Conservation (phyloP, 129 eudicot genomes). For the Flaveria ramosissima region DNA sequence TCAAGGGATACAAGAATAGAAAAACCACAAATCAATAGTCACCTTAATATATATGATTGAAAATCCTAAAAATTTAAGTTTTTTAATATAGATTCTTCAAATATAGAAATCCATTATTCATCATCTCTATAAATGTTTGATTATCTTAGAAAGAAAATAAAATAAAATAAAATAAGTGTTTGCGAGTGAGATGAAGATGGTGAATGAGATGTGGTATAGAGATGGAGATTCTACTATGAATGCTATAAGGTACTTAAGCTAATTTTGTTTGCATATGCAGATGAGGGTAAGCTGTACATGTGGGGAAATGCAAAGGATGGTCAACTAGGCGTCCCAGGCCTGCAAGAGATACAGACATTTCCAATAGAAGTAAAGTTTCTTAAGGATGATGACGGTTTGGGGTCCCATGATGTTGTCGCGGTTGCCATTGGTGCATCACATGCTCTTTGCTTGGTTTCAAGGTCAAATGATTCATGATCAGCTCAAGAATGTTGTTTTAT, state of each 20-base stretch:
- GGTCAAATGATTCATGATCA: constrained; percentile 32
- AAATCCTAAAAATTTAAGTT: not conserved
- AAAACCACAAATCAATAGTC: constrained; percentile 1
- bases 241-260: not conserved
- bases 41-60: constrained; percentile 1
- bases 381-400: constrained; percentile 67
- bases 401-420: constrained; percentile 58
- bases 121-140: too few relatives aligned
- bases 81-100: too few relatives aligned
- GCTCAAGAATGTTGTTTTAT: constrained; percentile 15
- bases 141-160: too few relatives aligned
- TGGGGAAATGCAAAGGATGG: constrained; percentile 89
- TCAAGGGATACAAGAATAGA: not conserved
- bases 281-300: constrained; percentile 81
- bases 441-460: constrained; percentile 79
- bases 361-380: constrained; percentile 88
- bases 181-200: too few relatives aligned
- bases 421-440: constrained; percentile 94
- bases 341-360: constrained; percentile 69
- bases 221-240: too few relatives aligned
- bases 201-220: too few relatives aligned
- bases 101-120: too few relatives aligned
- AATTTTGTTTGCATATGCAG: constrained; percentile 43
- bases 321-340: constrained; percentile 89
- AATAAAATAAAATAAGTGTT: too few relatives aligned